phyloP scores from a whole-genome alignment of 2,329 filamentous ascomycete species.

The Cladophialophora chaetospira region DNA sequence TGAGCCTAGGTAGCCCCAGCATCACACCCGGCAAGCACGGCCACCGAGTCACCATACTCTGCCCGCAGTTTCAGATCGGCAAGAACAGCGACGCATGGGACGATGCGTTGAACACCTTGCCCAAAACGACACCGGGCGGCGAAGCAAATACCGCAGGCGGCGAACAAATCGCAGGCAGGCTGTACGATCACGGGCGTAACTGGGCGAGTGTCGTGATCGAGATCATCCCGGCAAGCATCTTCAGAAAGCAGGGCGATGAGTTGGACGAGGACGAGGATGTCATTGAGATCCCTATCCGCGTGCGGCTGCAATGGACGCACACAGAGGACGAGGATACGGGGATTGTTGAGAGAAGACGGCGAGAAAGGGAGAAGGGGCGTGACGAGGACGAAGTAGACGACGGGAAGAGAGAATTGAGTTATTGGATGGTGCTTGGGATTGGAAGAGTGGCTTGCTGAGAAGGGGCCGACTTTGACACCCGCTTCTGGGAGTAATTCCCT shows the following conservation, averaged over 20 bases:
- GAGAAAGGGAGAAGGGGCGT: constrained; percentile 34
- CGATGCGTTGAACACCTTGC: constrained; percentile 69
- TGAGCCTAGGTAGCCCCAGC: constrained; percentile 82
- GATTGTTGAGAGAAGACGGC: constrained; percentile 39
- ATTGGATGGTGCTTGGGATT: constrained; percentile 91
- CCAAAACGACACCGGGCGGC: constrained; percentile 42
- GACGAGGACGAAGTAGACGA: constrained; percentile 58
- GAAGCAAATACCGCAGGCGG: constrained; percentile 50
- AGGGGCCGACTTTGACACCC: background rate
- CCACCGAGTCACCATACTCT: constrained; percentile 85
- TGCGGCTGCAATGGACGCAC: constrained; percentile 79
- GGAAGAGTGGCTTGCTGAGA: constrained; percentile 65
- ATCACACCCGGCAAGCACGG: constrained; percentile 74
- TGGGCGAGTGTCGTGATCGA: constrained; percentile 95
- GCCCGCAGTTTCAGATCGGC: constrained; percentile 90
- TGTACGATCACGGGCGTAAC: constrained; percentile 93
- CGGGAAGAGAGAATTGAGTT: constrained; percentile 85
- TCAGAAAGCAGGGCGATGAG: constrained; percentile 34
- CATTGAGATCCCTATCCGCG: constrained; percentile 91
- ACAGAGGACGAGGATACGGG: constrained; percentile 48
- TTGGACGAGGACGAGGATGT: constrained; percentile 60
- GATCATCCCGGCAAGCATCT: constrained; percentile 64
- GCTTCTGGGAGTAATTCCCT: background rate
- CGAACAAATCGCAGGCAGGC: constrained; percentile 82
- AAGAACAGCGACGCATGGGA: constrained; percentile 95